phyloP scores from a whole-genome alignment of 2,329 filamentous ascomycete genomes.

The Curvularia eragrostidis region DNA sequence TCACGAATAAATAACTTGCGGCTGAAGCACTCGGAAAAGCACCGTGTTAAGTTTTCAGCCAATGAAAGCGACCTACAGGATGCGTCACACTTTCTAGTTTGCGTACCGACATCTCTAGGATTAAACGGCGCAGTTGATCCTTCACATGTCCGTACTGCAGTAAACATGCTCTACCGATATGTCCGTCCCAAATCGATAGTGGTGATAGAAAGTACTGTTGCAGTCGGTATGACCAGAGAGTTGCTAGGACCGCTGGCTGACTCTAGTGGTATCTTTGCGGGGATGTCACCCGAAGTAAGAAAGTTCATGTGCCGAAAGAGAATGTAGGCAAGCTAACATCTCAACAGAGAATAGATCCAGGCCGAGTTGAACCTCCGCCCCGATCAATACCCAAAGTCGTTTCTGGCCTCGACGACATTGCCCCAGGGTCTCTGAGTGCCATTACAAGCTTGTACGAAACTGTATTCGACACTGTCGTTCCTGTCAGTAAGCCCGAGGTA shows the following conservation, averaged over 20 bases:
- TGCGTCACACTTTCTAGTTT: slow-evolving; percentile 62
- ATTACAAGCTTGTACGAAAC: slow-evolving; percentile 56
- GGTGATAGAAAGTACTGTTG: slow-evolving; percentile 60
- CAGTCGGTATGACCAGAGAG: slow-evolving; percentile 61
- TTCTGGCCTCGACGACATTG: slow-evolving; percentile 54
- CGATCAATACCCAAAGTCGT: slow-evolving; percentile 61
- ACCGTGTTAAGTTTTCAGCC: slow-evolving; percentile 2
- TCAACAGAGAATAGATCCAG: slow-evolving; percentile 59
- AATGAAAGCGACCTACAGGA: neutral
- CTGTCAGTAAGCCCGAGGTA: slow-evolving; percentile 61
- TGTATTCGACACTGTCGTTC: slow-evolving; percentile 58
- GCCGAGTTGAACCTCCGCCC: slow-evolving; percentile 49
- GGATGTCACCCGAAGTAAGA: slow-evolving; percentile 59
- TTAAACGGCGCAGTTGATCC: slow-evolving; percentile 57
- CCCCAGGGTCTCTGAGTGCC: slow-evolving; percentile 48
- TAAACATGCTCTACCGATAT: slow-evolving; percentile 52
- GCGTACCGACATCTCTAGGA: slow-evolving; percentile 60
- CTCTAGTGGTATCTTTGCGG: slow-evolving; percentile 23
- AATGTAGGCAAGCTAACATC: neutral
- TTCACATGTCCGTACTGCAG: slow-evolving; percentile 55
- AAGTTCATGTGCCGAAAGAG: neutral
- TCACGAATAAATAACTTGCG: slow-evolving; percentile 6
- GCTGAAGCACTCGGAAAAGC: neutral
- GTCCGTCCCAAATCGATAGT: slow-evolving; percentile 56
- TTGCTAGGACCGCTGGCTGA: slow-evolving; percentile 57